These are phyloP conservation scores for Adenanthera pavonina DNA, from an alignment of 306 rosid species.

Conservation along the genomic window DNA sequence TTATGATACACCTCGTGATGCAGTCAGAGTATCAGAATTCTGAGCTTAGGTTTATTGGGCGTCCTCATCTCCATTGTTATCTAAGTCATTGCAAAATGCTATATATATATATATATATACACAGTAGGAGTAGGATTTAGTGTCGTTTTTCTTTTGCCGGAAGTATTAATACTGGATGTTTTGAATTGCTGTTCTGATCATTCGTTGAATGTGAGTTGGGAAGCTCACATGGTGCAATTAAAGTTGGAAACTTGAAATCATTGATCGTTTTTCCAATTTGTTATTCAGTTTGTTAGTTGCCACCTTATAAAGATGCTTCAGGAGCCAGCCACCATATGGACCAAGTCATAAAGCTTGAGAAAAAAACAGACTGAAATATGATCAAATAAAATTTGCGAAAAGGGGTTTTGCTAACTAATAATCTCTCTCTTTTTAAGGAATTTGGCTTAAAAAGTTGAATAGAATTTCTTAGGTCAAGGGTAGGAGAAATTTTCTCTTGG, in stretches of 20 bases:
- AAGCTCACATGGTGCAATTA: constrained; percentile 27
- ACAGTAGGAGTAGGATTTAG: neutral
- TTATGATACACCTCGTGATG: constrained; percentile 65
- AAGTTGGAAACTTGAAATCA: neutral
- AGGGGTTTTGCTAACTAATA: no score
- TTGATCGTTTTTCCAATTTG: neutral
- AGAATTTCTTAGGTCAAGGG: no score
- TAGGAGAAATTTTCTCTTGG: no score
- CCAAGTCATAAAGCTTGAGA: no score
- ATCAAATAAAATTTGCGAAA: no score
- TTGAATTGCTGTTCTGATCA: constrained; percentile 34
- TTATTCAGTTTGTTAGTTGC: neutral
- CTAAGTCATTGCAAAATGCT: neutral
- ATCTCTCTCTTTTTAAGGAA: no score
- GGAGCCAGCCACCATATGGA: no score
- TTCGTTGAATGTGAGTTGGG: constrained; percentile 28
- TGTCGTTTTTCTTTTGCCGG: neutral
- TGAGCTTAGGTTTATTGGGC: constrained; percentile 37
- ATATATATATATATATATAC: neutral
- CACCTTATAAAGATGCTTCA: neutral
- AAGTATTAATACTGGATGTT: constrained; percentile 34
- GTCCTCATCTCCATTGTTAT: neutral
- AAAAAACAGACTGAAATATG: no score
- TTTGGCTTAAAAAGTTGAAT: no score
- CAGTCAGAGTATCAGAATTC: constrained; percentile 70